Evolutionary conservation across 345 rosid genomes (phyloP).

Genomic region (Populus deltoides): DNA sequence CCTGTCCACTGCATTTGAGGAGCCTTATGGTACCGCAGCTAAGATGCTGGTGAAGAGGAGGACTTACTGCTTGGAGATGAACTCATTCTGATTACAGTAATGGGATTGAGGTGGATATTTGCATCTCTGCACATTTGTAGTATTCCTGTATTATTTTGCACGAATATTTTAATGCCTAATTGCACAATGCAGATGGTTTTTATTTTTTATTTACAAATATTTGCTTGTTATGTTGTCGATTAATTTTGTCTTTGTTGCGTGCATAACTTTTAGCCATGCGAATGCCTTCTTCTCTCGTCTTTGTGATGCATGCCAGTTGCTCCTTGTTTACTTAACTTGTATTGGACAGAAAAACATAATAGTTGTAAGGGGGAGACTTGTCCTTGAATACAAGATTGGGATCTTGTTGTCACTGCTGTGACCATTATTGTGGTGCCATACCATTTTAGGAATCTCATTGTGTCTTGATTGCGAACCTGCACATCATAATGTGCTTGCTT

Average conservation of each 20-base stretch:
- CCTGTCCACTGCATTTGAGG: constrained; percentile 80
- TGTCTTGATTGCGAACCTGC: not conserved
- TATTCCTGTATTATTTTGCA: not conserved
- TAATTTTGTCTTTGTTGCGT: not conserved
- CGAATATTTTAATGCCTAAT: not conserved
- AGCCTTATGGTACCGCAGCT: constrained; percentile 80
- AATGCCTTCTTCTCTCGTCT: not conserved
- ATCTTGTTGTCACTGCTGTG: not conserved
- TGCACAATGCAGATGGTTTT: not conserved
- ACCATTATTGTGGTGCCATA: not conserved
- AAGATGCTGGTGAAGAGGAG: constrained; percentile 86
- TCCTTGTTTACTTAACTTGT: not conserved
- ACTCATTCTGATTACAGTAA: constrained; percentile 59
- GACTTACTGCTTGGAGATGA: constrained; percentile 97
- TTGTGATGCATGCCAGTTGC: not conserved
- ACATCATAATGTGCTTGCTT: too few species aligned
- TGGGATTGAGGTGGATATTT: constrained; percentile 28
- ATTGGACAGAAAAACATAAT: not conserved
- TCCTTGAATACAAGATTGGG: not conserved
- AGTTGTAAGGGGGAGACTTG: not conserved
- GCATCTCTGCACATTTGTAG: not conserved
- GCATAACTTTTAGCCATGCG: not conserved
- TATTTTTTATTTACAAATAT: not conserved
- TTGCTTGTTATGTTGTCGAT: not conserved
- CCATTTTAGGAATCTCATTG: not conserved